These are phyloP conservation scores for Ottelia alismoides DNA, from an alignment of 106 monocot species.

Conservation along the genomic window DNA sequence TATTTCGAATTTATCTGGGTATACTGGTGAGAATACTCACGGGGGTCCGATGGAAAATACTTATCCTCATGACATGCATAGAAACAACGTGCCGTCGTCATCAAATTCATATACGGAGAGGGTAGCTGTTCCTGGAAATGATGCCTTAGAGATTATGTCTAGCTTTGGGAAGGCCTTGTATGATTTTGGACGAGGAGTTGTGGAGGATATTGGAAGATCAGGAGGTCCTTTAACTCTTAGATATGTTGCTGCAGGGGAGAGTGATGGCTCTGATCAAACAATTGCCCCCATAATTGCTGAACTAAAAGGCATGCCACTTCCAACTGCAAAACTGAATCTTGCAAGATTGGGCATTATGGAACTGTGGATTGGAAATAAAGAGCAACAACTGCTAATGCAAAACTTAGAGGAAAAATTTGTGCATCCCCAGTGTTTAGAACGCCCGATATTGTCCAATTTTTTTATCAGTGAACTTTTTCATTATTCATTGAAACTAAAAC, in stretches of 20 bases:
- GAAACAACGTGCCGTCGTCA: constrained; percentile 9
- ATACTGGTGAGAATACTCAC: constrained; percentile 9
- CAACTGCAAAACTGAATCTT: constrained; percentile 59
- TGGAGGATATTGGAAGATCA: constrained; percentile 77
- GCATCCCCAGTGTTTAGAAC: constrained; percentile 61
- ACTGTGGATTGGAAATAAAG: constrained; percentile 76
- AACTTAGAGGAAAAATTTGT: constrained; percentile 64
- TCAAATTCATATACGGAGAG: constrained; percentile 16
- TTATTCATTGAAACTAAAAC: constrained; percentile 37
- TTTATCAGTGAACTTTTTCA: constrained; percentile 40
- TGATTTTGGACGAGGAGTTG: constrained; percentile 92
- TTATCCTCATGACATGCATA: constrained; percentile 12
- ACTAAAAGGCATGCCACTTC: constrained; percentile 83
- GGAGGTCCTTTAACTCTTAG: constrained; percentile 23
- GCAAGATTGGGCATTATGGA: constrained; percentile 56
- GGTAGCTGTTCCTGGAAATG: constrained; percentile 31
- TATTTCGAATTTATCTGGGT: constrained; percentile 7
- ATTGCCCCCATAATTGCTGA: constrained; percentile 37
- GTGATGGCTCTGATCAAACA: constrained; percentile 7
- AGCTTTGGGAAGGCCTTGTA: constrained; percentile 84
- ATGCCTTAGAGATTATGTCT: constrained; percentile 75
- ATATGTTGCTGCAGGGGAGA: constrained; percentile 13
- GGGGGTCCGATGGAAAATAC: constrained; percentile 3
- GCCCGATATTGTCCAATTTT: constrained; percentile 26
- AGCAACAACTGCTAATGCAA: constrained; percentile 74